phyloP scores from a whole-genome alignment of 1,284 basidiomycete species.

The Ustilago sp. region DNA sequence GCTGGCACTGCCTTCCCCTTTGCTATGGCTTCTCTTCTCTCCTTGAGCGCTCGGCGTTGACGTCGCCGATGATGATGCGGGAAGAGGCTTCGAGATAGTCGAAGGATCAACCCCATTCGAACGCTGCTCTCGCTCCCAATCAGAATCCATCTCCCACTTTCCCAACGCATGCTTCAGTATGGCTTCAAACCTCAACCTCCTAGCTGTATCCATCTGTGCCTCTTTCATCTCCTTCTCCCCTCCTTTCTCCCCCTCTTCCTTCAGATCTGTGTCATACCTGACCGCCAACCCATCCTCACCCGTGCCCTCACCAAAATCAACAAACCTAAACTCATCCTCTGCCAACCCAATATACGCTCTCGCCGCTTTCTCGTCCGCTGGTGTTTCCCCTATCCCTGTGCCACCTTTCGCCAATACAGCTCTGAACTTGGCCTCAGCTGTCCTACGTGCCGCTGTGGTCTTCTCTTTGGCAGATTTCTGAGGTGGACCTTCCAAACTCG shows the following conservation, averaged over 20 bases:
- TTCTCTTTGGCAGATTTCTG: constrained; percentile 32
- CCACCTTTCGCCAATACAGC: constrained; percentile 23
- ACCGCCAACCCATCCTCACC: constrained; percentile 19
- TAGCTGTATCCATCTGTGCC: constrained; percentile 36
- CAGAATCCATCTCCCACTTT: constrained; percentile 57
- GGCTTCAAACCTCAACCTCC: constrained; percentile 39
- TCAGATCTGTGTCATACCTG: constrained; percentile 19
- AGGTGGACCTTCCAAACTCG: constrained; percentile 35
- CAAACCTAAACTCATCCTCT: constrained; percentile 45
- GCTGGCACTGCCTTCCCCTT: not conserved
- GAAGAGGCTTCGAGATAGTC: constrained; percentile 9
- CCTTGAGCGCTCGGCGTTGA: not conserved
- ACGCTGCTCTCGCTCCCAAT: constrained; percentile 49
- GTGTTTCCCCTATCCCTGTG: constrained; percentile 26
- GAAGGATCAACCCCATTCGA: constrained; percentile 38
- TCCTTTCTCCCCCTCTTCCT: not conserved
- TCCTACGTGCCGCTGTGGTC: constrained; percentile 27
- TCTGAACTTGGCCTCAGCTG: constrained; percentile 44
- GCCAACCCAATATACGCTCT: constrained; percentile 49
- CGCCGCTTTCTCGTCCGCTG: constrained; percentile 49
- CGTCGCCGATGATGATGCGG: not conserved
- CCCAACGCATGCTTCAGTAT: constrained; percentile 50
- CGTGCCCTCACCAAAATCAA: constrained; percentile 52
- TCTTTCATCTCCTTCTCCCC: constrained; percentile 17
- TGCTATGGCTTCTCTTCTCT: constrained; percentile 1